Conservation (phyloP, 768 basidiomycete genomes). For the Mycena kentingensis region DNA sequence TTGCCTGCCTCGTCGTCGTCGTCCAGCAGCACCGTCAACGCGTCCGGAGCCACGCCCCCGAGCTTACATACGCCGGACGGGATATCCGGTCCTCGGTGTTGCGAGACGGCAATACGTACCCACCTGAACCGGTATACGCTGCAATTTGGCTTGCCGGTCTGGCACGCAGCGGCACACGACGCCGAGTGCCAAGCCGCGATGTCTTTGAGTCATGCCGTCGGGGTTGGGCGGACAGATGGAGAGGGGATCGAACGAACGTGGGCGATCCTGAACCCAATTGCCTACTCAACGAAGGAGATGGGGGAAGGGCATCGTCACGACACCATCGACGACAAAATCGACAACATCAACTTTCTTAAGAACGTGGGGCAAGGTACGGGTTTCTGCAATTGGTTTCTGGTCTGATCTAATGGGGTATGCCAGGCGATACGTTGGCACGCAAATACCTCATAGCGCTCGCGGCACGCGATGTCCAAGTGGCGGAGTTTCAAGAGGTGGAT, state of each 20-base stretch:
- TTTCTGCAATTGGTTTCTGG: conserved; percentile 23
- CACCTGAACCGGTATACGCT: conserved; percentile 21
- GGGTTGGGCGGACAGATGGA: conserved; percentile 14
- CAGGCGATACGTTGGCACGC: not conserved
- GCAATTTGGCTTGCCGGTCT: conserved; percentile 20
- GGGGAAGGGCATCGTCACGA: conserved; percentile 25
- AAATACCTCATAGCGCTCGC: too few species aligned
- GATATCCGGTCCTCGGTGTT: not conserved
- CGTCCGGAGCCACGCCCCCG: too few species aligned
- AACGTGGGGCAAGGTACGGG: conserved; percentile 10
- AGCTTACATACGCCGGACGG: too few species aligned
- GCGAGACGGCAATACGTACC: conserved; percentile 24
- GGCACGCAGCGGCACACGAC: conserved; percentile 24
- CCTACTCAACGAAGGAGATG: conserved; percentile 34
- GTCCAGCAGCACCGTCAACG: too few species aligned
- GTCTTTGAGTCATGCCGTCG: conserved; percentile 14
- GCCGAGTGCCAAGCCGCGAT: conserved; percentile 9
- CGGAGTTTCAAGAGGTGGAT: too few species aligned
- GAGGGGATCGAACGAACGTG: conserved; percentile 28
- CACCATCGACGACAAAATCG: conserved; percentile 28
- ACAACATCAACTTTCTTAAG: conserved; percentile 22
- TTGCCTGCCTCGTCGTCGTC: too few species aligned
- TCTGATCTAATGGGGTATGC: not conserved
- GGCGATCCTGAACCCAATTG: conserved; percentile 27
- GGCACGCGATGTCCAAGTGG: too few species aligned